phyloP scores from a whole-genome alignment of 306 rosid genomes.

The Trifolium subterraneum region DNA sequence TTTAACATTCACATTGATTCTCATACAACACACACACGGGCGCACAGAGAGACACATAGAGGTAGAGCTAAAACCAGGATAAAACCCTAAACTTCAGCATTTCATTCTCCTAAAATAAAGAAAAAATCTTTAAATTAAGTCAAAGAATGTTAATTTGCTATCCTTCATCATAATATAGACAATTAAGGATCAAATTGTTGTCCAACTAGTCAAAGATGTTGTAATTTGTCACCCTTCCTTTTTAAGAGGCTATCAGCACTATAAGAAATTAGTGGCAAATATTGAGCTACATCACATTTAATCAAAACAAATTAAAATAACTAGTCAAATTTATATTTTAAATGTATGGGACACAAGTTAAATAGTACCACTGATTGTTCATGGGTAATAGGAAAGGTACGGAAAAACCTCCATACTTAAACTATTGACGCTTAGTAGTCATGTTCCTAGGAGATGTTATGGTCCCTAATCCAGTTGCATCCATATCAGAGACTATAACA shows the following conservation, averaged over 20 bases:
- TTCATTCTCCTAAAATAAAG: neutral
- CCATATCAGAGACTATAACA: neutral
- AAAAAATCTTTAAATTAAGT: neutral
- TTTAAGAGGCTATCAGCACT: conserved; percentile 5
- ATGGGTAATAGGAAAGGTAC: conserved; percentile 18
- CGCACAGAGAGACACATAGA: neutral
- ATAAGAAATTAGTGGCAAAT: conserved; percentile 15
- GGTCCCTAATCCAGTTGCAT: too few relatives aligned
- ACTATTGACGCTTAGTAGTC: conserved; percentile 17
- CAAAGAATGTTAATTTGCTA: neutral
- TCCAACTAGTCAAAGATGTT: conserved; percentile 7
- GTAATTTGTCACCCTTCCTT: conserved; percentile 12
- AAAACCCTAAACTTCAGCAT: neutral
- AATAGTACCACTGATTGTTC: conserved; percentile 18
- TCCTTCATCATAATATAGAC: conserved; percentile 7
- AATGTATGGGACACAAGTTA: neutral
- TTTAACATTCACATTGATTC: neutral
- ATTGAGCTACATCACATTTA: conserved; percentile 16
- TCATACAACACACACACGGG: neutral
- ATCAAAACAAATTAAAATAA: neutral
- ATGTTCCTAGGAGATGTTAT: conserved; percentile 14
- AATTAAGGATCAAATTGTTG: conserved; percentile 14
- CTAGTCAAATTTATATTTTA: conserved; percentile 19
- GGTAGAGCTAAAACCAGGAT: conserved; percentile 8
- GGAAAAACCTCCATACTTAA: conserved; percentile 14